Percentiles rank a stretch among this genome's conserved stretches.
phyloP scores from a whole-genome alignment of 495 filamentous ascomycete genomes.

The Bacidia rubella region DNA sequence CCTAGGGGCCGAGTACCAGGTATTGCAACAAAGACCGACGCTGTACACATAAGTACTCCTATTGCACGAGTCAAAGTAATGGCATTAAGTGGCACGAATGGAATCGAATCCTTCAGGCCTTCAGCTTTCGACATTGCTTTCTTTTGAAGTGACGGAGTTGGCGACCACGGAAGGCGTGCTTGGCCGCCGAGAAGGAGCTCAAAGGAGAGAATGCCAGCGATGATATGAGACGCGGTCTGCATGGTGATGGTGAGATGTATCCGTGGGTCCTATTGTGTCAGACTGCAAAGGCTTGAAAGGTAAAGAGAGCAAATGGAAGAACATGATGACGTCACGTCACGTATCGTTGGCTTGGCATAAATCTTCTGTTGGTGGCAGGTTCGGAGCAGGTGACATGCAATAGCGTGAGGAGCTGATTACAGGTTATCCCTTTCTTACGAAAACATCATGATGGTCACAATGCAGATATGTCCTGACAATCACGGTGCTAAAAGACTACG shows the following conservation, averaged over 20 bases:
- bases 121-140: conserved; percentile 9
- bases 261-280: too few relatives aligned
- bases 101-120: not conserved
- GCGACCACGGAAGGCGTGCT: conserved; percentile 11
- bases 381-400: too few relatives aligned
- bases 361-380: too few relatives aligned
- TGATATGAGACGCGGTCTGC: not conserved
- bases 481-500: too few relatives aligned
- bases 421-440: too few relatives aligned
- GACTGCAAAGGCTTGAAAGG: too few relatives aligned
- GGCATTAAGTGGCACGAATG: conserved; percentile 4
- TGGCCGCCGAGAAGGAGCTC: conserved; percentile 13
- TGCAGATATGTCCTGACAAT: too few relatives aligned
- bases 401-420: too few relatives aligned
- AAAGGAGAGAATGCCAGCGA: conserved; percentile 7
- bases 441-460: too few relatives aligned
- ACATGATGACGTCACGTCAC: too few relatives aligned
- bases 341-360: too few relatives aligned
- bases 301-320: too few relatives aligned
- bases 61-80: not conserved
- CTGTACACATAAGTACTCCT: conserved; percentile 6
- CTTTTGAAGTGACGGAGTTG: conserved; percentile 6
- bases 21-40: conserved; percentile 1
- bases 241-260: not conserved
- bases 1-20: conserved; percentile 3